These are phyloP conservation scores for Saccharomycopsis malanga DNA, from an alignment of 805 yeast genomes.

Conservation along the genomic window DNA sequence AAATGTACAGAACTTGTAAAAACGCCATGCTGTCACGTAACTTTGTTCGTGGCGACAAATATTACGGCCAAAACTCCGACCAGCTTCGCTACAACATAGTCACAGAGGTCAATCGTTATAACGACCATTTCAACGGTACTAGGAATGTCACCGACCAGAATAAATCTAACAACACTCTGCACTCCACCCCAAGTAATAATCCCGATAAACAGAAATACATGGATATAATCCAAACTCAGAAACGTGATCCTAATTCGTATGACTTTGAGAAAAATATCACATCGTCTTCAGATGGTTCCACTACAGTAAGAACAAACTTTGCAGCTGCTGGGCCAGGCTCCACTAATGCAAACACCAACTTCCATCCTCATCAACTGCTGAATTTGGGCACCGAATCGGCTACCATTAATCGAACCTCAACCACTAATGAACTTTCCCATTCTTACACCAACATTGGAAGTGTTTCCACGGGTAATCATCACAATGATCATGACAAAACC, in stretches of 20 bases:
- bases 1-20: conserved; percentile 54
- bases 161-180: background rate
- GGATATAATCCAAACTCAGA: background rate
- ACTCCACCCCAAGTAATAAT: background rate
- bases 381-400: background rate
- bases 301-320: background rate
- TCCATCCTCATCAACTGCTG: background rate
- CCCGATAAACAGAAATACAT: background rate
- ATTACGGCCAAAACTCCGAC: background rate
- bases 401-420: background rate
- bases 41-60: background rate
- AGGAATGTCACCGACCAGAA: background rate
- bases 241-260: background rate
- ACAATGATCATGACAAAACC: background rate
- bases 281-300: background rate
- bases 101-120: conserved; percentile 1
- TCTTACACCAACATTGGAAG: background rate
- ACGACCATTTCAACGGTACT: background rate
- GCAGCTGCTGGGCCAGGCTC: background rate
- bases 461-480: background rate
- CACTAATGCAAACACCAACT: background rate
- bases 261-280: background rate
- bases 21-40: conserved; percentile 22
- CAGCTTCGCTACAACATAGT: conserved; percentile 1
- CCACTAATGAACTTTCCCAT: too few species aligned